A percentile compares a stretch with the other conserved stretches of the same genome.
Evolutionary conservation across 768 basidiomycete species (phyloP).

Genomic region (Suillus hirtellus): DNA sequence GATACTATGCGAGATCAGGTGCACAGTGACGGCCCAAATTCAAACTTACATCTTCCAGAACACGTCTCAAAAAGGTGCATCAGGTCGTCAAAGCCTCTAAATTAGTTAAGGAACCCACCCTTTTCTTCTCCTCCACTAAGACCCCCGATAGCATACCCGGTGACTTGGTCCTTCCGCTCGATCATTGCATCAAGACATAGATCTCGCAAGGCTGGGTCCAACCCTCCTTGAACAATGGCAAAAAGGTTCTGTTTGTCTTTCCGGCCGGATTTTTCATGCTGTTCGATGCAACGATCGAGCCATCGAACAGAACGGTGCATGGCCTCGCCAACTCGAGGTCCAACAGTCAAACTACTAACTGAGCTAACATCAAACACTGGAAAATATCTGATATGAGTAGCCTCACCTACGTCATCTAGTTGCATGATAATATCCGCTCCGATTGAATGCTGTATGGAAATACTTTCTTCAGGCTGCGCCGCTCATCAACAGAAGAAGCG

Average conservation of each 20-base stretch:
- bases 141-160: slow-evolving; percentile 92
- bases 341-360: slow-evolving; percentile 81
- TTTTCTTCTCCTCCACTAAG: slow-evolving; percentile 92
- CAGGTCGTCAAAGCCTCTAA: slow-evolving; percentile 10
- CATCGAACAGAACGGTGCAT: slow-evolving; percentile 88
- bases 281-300: slow-evolving; percentile 85
- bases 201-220: slow-evolving; percentile 69
- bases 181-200: slow-evolving; percentile 83
- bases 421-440: slow-evolving; percentile 97
- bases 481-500: slow-evolving; percentile 12
- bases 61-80: slow-evolving; percentile 47
- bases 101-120: slow-evolving; percentile 44
- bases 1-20: slow-evolving; percentile 49
- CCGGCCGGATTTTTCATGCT: slow-evolving; percentile 69
- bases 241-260: slow-evolving; percentile 77
- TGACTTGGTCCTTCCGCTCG: slow-evolving; percentile 66
- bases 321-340: slow-evolving; percentile 81
- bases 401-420: slow-evolving; percentile 85
- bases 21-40: slow-evolving; percentile 7
- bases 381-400: neutral
- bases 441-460: slow-evolving; percentile 86
- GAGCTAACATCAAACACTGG: slow-evolving; percentile 14
- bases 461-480: slow-evolving; percentile 83
- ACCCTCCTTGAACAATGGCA: slow-evolving; percentile 89
- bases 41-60: slow-evolving; percentile 82